Conservation (phyloP, 2,329 filamentous ascomycete genomes). For the Massarina eburnea region DNA sequence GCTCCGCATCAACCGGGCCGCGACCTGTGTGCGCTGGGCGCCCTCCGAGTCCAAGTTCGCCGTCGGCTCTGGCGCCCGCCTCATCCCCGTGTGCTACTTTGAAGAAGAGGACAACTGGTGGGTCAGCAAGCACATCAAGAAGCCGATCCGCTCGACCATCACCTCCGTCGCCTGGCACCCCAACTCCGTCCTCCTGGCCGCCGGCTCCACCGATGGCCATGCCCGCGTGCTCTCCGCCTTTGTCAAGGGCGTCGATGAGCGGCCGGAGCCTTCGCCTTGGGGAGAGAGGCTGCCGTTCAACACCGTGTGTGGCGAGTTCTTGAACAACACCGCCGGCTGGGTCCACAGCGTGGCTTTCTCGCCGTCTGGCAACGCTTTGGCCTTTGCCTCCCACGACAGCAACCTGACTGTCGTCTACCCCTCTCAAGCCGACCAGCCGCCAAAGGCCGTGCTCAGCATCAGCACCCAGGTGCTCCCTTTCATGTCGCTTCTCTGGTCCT, state of each 20-base stretch:
- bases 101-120: slow-evolving; percentile 99
- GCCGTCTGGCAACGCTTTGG: slow-evolving; percentile 87
- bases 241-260: slow-evolving; percentile 89
- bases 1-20: slow-evolving; percentile 93
- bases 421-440: slow-evolving; percentile 84
- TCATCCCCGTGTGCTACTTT: slow-evolving; percentile 97
- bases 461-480: slow-evolving; percentile 90
- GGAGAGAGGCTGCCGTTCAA: slow-evolving; percentile 96
- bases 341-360: slow-evolving; percentile 92
- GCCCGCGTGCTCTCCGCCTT: slow-evolving; percentile 93
- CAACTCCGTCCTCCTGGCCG: slow-evolving; percentile 91
- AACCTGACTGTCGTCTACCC: slow-evolving; percentile 97
- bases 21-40: slow-evolving; percentile 96
- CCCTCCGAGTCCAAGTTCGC: slow-evolving; percentile 97
- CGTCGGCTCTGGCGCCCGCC: slow-evolving; percentile 90
- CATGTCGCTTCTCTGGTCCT: slow-evolving; percentile 88
- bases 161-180: slow-evolving; percentile 96
- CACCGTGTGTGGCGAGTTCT: slow-evolving; percentile 93
- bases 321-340: slow-evolving; percentile 97
- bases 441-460: slow-evolving; percentile 85
- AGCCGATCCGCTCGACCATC: slow-evolving; percentile 96
- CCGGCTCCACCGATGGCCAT: slow-evolving; percentile 96
- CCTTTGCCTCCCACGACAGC: slow-evolving; percentile 93
- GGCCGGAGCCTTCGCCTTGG: slow-evolving; percentile 86
- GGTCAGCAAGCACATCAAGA: slow-evolving; percentile 99